Conservation (phyloP, 2,329 filamentous ascomycete genomes). For the Gnomoniopsis smithogilvyi region DNA sequence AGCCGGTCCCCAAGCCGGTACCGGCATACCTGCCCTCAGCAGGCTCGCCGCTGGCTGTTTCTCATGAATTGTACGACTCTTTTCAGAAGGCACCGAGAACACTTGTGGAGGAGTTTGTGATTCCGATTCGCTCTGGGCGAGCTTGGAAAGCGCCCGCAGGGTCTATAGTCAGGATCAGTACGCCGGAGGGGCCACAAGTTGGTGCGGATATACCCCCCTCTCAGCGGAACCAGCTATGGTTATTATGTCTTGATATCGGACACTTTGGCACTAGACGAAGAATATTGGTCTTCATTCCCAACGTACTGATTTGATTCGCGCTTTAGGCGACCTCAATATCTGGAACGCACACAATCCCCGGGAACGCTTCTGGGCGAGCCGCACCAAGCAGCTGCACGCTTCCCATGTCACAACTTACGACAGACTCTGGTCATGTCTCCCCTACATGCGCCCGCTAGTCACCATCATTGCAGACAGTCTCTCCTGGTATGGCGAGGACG, state of each 20-base stretch:
- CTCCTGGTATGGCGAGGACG: constrained; percentile 55
- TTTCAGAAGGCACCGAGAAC: constrained; percentile 49
- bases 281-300: not conserved
- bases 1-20: constrained; percentile 43
- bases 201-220: constrained; percentile 31
- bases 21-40: constrained; percentile 45
- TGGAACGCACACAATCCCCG: constrained; percentile 75
- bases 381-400: constrained; percentile 75
- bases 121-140: constrained; percentile 70
- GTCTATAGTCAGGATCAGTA: constrained; percentile 68
- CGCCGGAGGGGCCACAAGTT: constrained; percentile 75
- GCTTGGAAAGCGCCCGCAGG: constrained; percentile 71
- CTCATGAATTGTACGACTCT: constrained; percentile 53
- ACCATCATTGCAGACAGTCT: constrained; percentile 71
- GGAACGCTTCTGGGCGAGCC: constrained; percentile 77
- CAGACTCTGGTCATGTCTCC: constrained; percentile 73
- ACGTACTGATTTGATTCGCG: not conserved
- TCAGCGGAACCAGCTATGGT: not conserved
- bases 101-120: constrained; percentile 50
- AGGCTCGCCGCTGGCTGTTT: constrained; percentile 41
- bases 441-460: constrained; percentile 71
- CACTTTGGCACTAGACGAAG: not conserved
- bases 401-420: constrained; percentile 71
- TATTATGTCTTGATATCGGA: no score
- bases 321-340: constrained; percentile 70